Percentiles rank a stretch among this genome's conserved stretches.
These are phyloP conservation scores for Plasmodium coatneyi DNA, from an alignment of 169 alveolate species.

Conservation along the genomic window DNA sequence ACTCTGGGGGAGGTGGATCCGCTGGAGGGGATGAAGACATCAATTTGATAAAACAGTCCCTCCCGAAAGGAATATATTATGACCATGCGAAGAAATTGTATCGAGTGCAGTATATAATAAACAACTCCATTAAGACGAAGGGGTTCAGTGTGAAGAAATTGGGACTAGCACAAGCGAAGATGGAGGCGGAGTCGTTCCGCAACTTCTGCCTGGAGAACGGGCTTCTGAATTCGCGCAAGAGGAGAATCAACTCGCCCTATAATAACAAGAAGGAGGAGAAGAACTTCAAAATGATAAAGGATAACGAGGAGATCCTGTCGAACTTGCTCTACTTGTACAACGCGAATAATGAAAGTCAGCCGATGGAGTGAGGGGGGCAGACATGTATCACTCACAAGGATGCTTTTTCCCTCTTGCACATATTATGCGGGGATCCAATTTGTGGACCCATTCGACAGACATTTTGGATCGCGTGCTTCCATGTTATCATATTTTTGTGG, in stretches of 20 bases:
- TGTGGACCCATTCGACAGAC: not conserved
- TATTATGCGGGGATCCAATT: not conserved
- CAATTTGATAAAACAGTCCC: constrained; percentile 28
- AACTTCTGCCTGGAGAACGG: constrained; percentile 71
- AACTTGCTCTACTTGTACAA: constrained; percentile 46
- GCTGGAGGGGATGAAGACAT: constrained; percentile 12
- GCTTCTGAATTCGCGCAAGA: constrained; percentile 44
- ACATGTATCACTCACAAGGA: no score
- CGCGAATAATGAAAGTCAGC: not conserved
- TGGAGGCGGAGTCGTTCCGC: constrained; percentile 69
- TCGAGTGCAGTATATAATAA: constrained; percentile 59
- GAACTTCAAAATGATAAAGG: constrained; percentile 36
- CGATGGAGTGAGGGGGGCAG: not conserved
- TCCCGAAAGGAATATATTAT: constrained; percentile 73
- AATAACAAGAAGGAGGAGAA: constrained; percentile 53
- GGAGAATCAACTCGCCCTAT: constrained; percentile 57
- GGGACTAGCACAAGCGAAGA: constrained; percentile 59
- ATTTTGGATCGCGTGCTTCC: no score
- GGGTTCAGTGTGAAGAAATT: constrained; percentile 74
- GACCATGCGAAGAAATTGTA: constrained; percentile 68
- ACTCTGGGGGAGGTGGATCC: not conserved
- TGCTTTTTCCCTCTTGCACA: not conserved
- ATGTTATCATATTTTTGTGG: no score
- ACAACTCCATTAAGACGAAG: constrained; percentile 70
- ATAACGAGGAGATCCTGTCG: constrained; percentile 48